phyloP scores from a whole-genome alignment of 2,329 filamentous ascomycete species.

The Claviceps sp. region DNA sequence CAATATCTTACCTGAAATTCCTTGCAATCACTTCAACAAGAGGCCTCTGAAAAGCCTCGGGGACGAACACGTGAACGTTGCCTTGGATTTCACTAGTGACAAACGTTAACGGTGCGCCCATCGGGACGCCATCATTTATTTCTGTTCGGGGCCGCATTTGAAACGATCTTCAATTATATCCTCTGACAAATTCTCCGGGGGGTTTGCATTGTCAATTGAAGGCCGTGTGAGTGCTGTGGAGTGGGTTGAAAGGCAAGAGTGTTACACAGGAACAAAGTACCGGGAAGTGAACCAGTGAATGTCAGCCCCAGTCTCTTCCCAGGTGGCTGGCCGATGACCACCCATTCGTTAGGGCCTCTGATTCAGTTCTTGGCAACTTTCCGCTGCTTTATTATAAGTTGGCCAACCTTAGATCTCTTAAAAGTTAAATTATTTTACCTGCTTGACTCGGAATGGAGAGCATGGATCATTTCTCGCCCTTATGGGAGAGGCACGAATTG shows the following conservation, averaged over 20 bases:
- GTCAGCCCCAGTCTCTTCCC: too few relatives aligned
- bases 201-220: conserved; percentile 5
- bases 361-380: neutral
- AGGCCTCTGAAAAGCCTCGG: conserved; percentile 9
- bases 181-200: neutral
- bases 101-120: conserved; percentile 12
- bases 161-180: neutral
- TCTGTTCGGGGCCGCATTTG: conserved; percentile 1
- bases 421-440: too few relatives aligned
- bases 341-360: neutral
- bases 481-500: too few relatives aligned
- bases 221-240: neutral
- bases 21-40: conserved; percentile 11
- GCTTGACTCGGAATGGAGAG: too few relatives aligned
- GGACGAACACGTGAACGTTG: conserved; percentile 16
- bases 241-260: neutral
- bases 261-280: neutral
- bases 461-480: too few relatives aligned
- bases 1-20: conserved; percentile 14
- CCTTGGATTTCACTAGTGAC: conserved; percentile 11
- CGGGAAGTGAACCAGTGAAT: neutral
- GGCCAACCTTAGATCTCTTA: too few relatives aligned
- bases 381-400: too few relatives aligned
- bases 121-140: neutral
- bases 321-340: too few relatives aligned